Percentiles rank a stretch among this genome's conserved stretches.
Evolutionary conservation across 148 eudicot species (phyloP).

Genomic region (Heliamphora exappendiculata): DNA sequence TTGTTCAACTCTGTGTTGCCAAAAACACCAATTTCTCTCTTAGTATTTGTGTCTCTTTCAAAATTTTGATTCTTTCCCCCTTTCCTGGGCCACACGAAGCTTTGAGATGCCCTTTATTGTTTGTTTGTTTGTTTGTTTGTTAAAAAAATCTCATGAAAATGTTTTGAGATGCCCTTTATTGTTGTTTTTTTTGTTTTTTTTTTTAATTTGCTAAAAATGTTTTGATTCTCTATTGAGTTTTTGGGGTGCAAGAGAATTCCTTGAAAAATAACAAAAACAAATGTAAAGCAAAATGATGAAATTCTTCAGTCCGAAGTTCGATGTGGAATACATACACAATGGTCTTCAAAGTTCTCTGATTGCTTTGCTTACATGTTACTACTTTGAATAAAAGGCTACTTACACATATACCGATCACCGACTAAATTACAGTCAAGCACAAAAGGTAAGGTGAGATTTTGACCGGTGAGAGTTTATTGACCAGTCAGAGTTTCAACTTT

Average conservation of each 20-base stretch:
- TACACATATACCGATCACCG: no score
- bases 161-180: neutral
- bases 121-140: neutral
- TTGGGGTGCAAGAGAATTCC: neutral
- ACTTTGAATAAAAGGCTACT: no score
- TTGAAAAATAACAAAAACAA: neutral
- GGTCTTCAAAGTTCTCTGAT: slow-evolving; percentile 17
- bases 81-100: no score
- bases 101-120: no score
- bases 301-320: slow-evolving; percentile 6
- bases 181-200: neutral
- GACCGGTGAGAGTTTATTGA: no score
- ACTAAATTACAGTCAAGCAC: no score
- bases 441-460: no score
- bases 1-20: slow-evolving; percentile 8
- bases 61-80: neutral
- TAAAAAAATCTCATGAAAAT: no score
- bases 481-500: no score
- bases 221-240: neutral
- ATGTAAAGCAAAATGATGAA: slow-evolving; percentile 12
- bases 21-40: neutral
- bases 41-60: neutral
- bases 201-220: neutral
- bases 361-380: slow-evolving; percentile 2
- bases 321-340: slow-evolving; percentile 1